These are phyloP conservation scores for Boletellus ananas DNA, from an alignment of 768 basidiomycete species.

Conservation along the genomic window DNA sequence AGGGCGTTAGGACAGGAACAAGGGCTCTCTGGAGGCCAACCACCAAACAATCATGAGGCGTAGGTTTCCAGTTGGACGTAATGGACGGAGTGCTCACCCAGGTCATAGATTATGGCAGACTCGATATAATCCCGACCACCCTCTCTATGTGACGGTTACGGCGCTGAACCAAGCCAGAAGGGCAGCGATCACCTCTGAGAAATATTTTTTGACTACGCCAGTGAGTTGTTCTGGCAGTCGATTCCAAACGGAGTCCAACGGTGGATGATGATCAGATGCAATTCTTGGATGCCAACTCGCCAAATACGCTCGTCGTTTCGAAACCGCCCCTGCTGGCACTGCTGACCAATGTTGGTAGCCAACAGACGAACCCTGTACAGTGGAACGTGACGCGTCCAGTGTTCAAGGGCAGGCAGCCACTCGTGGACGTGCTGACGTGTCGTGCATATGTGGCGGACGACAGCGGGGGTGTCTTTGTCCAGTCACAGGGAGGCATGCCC, in stretches of 20 bases:
- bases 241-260: not conserved
- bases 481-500: slow-evolving; percentile 44
- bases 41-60: slow-evolving; percentile 52
- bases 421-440: slow-evolving; percentile 57
- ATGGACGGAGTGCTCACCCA: slow-evolving; percentile 2
- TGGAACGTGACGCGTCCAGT: slow-evolving; percentile 45
- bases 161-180: slow-evolving; percentile 53
- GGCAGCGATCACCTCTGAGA: slow-evolving; percentile 41
- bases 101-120: slow-evolving; percentile 55
- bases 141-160: slow-evolving; percentile 44
- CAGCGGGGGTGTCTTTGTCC: slow-evolving; percentile 40
- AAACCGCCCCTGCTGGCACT: slow-evolving; percentile 57
- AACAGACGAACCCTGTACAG: slow-evolving; percentile 27
- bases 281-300: slow-evolving; percentile 39
- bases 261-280: slow-evolving; percentile 35
- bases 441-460: slow-evolving; percentile 32
- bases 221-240: slow-evolving; percentile 28
- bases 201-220: slow-evolving; percentile 44
- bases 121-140: slow-evolving; percentile 47
- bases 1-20: slow-evolving; percentile 43
- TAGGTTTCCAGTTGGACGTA: slow-evolving; percentile 15
- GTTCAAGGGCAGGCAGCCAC: slow-evolving; percentile 37
- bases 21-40: slow-evolving; percentile 41
- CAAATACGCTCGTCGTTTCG: slow-evolving; percentile 43
- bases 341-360: slow-evolving; percentile 50